Base-by-base conservation (phyloP, 805 yeast species). In the Millerago galiae region DNA sequence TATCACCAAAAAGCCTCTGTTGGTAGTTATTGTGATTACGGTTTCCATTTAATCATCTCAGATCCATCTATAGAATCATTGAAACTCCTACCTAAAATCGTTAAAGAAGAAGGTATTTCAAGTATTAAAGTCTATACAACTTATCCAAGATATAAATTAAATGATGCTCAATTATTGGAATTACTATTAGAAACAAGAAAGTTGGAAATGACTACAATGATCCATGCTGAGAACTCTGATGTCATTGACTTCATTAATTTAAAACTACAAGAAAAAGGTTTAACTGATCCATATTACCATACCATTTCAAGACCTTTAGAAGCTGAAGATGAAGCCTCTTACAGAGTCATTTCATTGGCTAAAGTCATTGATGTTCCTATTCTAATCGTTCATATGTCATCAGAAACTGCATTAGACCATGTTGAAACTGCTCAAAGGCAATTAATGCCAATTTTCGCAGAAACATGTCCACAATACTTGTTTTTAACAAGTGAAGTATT, bases 171-270 rank as follows among this genome's bases (percentile, higher is more conserved):
- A 42, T 47, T 72, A 21, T 46, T 72, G 52, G 62, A 61, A 14
- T 61, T 68, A 5, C 46, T 72, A 47, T 50, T 62, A 14, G 65
- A 62, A 16, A 66, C 68, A 8, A 60, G 75, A 34, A 61, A 63
- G 38, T 50, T 66, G 29, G 66, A 68, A 10, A 63, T 72, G 50
- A 72, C 77, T 7, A 67, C 71, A 1, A 70, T 72, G 74, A 65
- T 71, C 21, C 77, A 72, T 48, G 76, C 77, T n/a, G 77, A 72
- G 49, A 71, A 71, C 52, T 63, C 70, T 37, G 77, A 72, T 43
- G 62, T 72, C 37, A 70, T 72, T 35, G 59, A 60, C 25, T 68
- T 65, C 48, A 58, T 68, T 45, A 65, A 62, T 42, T 65, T 66
- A 31, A 67, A 67, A 38, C 54, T 71, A 13, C 66, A 66, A 42